Base-by-base conservation (phyloP, 345 rosid genomes). In the Anacardium occidentale region DNA sequence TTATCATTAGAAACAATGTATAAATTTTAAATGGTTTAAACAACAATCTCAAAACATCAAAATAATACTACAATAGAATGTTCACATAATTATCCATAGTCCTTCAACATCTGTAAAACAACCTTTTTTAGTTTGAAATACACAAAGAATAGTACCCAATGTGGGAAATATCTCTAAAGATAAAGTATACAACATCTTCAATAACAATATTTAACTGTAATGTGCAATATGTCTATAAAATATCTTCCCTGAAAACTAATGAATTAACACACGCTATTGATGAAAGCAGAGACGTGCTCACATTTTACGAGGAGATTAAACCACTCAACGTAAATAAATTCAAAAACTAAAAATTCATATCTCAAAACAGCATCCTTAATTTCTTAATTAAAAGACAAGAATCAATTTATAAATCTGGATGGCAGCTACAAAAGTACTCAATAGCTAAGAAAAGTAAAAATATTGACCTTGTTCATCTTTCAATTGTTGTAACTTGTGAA, bases 381-480 rank as follows among this genome's bases (percentile, higher is more conserved):
- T 25, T n/a, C 7, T n/a, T 60, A 15, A 60, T 60, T 67, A 37
- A 21, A 20, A 11, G 18, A 25, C 60, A 67, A 51, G 26, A 14
- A 24, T 29, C 26, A 59, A 2, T 54, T 42, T 29, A 1, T 55
- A 25, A 72, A 62, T 29, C 55, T n/a, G 25, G 34, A 42, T 10
- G 37, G 26, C 13, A 37, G 25, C 56, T 25, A 20, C 12, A 54
- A 42, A 62, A 62, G 10, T 7, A 42, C 1, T 63, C 52, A 40
- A 7, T 5, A 37, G 42, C 42, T 37, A 37, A 37, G 42, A 37
- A 37, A 7, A 37, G 42, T 37, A 74, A 68, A 14, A 55, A 42
- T 37, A 47, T 45, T 75, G 44, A 95, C 99, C 99, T 93, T 96
- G 99, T 78, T 96, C 99, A 87, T 96, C 99, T 85, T 96, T 96